phyloP scores from a whole-genome alignment of 2,329 filamentous ascomycete genomes.

The Aspergillus uvarum region DNA sequence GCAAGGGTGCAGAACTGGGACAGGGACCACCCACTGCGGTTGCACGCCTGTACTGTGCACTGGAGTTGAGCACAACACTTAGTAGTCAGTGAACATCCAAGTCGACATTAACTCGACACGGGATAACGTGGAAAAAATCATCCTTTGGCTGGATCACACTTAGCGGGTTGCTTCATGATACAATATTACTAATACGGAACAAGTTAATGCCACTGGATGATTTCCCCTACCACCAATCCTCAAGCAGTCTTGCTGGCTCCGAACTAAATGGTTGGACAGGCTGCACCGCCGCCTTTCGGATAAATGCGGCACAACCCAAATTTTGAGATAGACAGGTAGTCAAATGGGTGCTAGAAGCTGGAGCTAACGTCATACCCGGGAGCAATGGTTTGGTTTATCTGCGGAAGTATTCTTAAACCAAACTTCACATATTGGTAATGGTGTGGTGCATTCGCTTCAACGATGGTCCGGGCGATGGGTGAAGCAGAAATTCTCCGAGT shows the following conservation, averaged over 20 bases:
- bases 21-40: background rate
- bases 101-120: too few species aligned
- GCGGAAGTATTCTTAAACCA: background rate
- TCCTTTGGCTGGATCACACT: too few species aligned
- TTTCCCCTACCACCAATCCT: background rate
- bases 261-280: background rate
- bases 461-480: background rate
- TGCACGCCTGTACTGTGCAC: too few species aligned
- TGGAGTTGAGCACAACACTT: too few species aligned
- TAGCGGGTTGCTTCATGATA: too few species aligned
- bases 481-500: conserved; percentile 1
- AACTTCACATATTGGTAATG: background rate
- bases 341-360: too few species aligned
- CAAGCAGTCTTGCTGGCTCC: background rate
- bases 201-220: background rate
- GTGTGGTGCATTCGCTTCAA: background rate
- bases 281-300: background rate
- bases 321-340: background rate
- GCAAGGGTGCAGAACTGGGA: background rate
- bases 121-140: too few species aligned
- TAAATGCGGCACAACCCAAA: background rate
- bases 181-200: background rate
- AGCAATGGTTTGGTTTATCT: background rate
- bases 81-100: too few species aligned
- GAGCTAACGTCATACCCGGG: too few species aligned